Percentiles rank a stretch among this genome's conserved stretches.
phyloP scores from a whole-genome alignment of 169 alveolate species.

The Babesia bigemina region DNA sequence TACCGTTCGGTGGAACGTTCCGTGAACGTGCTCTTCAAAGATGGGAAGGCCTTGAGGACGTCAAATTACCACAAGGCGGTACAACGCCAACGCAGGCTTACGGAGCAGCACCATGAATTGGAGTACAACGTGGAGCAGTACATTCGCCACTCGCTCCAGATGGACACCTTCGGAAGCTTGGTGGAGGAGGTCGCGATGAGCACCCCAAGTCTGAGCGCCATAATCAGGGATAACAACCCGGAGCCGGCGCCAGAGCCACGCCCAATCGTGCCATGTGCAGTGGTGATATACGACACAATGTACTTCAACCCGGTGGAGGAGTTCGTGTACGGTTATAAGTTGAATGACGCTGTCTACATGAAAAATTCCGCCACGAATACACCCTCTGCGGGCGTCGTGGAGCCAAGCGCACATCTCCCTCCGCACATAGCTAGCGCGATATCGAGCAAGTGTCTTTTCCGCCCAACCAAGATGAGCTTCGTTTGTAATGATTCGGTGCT shows the following conservation, averaged over 20 bases:
- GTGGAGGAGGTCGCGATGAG: conserved; percentile 33
- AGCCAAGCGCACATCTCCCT: neutral
- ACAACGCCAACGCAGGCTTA: conserved; percentile 20
- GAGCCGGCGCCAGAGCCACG: conserved; percentile 13
- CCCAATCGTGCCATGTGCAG: conserved; percentile 30
- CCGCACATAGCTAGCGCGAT: neutral
- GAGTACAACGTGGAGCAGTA: conserved; percentile 32
- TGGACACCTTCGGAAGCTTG: conserved; percentile 27
- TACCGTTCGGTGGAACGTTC: conserved; percentile 33
- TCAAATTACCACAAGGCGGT: conserved; percentile 51
- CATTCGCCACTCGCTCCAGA: conserved; percentile 5
- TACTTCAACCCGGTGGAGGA: conserved; percentile 62
- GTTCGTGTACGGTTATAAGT: conserved; percentile 48
- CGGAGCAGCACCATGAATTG: conserved; percentile 34
- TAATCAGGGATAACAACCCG: conserved; percentile 26
- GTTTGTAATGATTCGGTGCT: conserved; percentile 26
- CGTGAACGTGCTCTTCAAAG: conserved; percentile 36
- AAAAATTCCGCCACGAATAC: neutral
- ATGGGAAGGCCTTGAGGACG: conserved; percentile 27
- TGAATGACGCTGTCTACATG: conserved; percentile 4
- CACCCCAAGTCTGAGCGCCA: conserved; percentile 27
- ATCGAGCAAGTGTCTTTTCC: conserved; percentile 10
- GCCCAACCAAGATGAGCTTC: conserved; percentile 10
- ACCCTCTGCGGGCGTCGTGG: neutral
- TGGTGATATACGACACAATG: conserved; percentile 45